Conservation (phyloP, 805 yeast genomes). For the Cyberlindnera subsufficiens region DNA sequence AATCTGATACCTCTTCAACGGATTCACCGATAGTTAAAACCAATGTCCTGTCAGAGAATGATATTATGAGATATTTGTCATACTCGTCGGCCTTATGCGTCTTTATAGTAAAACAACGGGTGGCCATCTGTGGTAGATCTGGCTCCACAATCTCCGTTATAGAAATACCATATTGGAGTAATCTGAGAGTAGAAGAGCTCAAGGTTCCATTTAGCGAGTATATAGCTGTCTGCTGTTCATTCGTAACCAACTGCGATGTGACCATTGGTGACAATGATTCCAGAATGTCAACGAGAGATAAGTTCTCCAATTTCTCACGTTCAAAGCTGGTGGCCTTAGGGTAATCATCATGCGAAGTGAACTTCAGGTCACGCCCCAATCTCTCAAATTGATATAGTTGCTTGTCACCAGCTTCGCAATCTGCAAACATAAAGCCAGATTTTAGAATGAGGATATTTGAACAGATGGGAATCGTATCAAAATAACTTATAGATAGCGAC, state of each 20-base stretch:
- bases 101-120: constrained; percentile 59
- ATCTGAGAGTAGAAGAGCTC: constrained; percentile 40
- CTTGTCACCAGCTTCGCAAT: constrained; percentile 57
- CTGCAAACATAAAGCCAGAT: constrained; percentile 72
- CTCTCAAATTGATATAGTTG: constrained; percentile 72
- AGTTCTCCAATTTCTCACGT: constrained; percentile 41
- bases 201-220: constrained; percentile 37
- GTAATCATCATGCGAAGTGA: constrained; percentile 23
- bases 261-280: constrained; percentile 45
- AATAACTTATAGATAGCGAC: constrained; percentile 51
- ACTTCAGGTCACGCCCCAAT: constrained; percentile 56
- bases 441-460: constrained; percentile 53
- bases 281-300: constrained; percentile 50
- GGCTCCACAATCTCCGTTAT: constrained; percentile 64
- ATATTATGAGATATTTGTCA: constrained; percentile 62
- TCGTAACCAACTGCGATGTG: constrained; percentile 29
- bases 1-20: constrained; percentile 67
- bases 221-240: constrained; percentile 33
- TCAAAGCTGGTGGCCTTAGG: constrained; percentile 28
- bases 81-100: constrained; percentile 34
- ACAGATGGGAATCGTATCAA: constrained; percentile 69
- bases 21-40: constrained; percentile 75
- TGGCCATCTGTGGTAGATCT: constrained; percentile 64
- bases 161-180: constrained; percentile 51
- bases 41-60: constrained; percentile 61